These are phyloP conservation scores for Pythium vanterpoolii DNA, from an alignment of 352 stramenopile genomes.

Conservation along the genomic window DNA sequence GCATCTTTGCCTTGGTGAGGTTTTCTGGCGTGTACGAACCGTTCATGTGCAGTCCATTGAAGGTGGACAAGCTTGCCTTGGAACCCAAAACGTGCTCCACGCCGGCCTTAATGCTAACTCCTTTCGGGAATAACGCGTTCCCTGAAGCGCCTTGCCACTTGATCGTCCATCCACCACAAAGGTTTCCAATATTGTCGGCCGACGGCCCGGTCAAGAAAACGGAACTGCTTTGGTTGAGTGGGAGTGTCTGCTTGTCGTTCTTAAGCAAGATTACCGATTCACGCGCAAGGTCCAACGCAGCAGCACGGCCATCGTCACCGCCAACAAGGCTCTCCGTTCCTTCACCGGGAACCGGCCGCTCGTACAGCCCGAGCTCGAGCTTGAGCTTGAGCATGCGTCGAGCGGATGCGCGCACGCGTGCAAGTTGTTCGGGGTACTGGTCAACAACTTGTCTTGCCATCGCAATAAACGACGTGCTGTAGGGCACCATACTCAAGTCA, in stretches of 20 bases:
- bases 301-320: conserved; percentile 8
- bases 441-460: conserved; percentile 19
- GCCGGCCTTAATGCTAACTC: conserved; percentile 25
- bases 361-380: conserved; percentile 21
- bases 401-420: conserved; percentile 16
- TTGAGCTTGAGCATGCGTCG: conserved; percentile 26
- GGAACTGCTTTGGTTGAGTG: conserved; percentile 28
- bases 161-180: conserved; percentile 82
- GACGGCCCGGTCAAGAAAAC: conserved; percentile 73
- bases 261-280: conserved; percentile 78
- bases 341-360: conserved; percentile 21
- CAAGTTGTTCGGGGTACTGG: conserved; percentile 12
- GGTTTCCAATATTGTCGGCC: conserved; percentile 60
- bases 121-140: conserved; percentile 28
- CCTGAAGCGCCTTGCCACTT: conserved; percentile 54
- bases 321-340: conserved; percentile 15
- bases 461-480: conserved; percentile 30
- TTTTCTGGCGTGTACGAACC: conserved; percentile 13
- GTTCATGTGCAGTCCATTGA: conserved; percentile 23
- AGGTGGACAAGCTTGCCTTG: not conserved
- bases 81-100: conserved; percentile 10
- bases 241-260: conserved; percentile 62
- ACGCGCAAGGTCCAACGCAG: conserved; percentile 19
- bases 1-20: conserved; percentile 9
- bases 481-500: conserved; percentile 79